Conservation (phyloP, 2,329 filamentous ascomycete species). For the Nemania sp. region DNA sequence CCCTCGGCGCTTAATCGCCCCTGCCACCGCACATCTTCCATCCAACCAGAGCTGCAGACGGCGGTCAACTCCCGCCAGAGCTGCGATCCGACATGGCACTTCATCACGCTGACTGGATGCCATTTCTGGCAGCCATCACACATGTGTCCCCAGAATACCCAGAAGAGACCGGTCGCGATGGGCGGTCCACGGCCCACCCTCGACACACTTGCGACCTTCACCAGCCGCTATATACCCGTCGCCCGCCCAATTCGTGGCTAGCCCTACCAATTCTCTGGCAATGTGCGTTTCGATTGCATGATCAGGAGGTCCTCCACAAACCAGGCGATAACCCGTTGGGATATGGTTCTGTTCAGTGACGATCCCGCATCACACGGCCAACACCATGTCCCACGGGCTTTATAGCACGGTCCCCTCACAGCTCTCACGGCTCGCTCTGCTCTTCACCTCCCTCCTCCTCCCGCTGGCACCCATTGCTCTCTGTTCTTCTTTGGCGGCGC, state of each 20-base stretch:
- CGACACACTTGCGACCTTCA: slow-evolving; percentile 42
- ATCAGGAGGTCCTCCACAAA: slow-evolving; percentile 44
- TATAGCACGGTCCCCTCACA: slow-evolving; percentile 39
- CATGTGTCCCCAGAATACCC: slow-evolving; percentile 44
- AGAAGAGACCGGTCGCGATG: slow-evolving; percentile 43
- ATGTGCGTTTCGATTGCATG: slow-evolving; percentile 55
- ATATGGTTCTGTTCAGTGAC: slow-evolving; percentile 34
- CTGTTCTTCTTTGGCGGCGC: slow-evolving; percentile 32
- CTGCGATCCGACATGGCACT: slow-evolving; percentile 31
- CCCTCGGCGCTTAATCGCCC: slow-evolving; percentile 39
- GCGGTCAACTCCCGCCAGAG: slow-evolving; percentile 30
- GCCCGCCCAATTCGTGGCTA: slow-evolving; percentile 47
- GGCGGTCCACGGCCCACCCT: slow-evolving; percentile 34
- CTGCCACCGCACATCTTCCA: slow-evolving; percentile 32
- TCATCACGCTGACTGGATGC: slow-evolving; percentile 42
- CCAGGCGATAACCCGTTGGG: slow-evolving; percentile 32
- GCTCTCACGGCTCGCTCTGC: slow-evolving; percentile 31
- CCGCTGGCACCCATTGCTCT: slow-evolving; percentile 33
- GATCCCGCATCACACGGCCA: slow-evolving; percentile 38
- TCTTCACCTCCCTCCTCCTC: slow-evolving; percentile 31
- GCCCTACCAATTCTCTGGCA: slow-evolving; percentile 52
- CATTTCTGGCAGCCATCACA: slow-evolving; percentile 44
- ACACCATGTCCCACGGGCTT: slow-evolving; percentile 40
- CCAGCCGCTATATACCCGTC: slow-evolving; percentile 62
- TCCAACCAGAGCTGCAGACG: slow-evolving; percentile 39